phyloP scores from a whole-genome alignment of 306 rosid genomes.

The Sicyos baderoa region DNA sequence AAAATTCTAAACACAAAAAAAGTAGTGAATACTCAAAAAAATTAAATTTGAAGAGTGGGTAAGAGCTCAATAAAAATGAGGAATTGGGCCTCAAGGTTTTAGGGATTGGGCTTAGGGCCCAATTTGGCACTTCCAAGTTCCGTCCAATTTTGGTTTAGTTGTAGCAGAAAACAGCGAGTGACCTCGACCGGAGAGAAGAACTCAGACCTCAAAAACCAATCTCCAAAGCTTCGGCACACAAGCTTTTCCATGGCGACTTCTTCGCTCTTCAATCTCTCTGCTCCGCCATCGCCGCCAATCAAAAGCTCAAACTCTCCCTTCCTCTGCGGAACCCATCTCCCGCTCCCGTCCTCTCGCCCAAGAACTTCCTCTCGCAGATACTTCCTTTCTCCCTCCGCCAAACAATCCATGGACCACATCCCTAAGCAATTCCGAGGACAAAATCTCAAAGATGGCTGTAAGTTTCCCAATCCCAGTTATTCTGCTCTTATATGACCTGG shows the following conservation, averaged over 20 bases:
- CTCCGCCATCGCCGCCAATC: constrained; percentile 26
- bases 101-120: neutral
- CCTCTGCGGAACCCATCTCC: constrained; percentile 43
- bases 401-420: constrained; percentile 50
- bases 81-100: neutral
- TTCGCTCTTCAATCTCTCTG: constrained; percentile 33
- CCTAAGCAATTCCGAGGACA: constrained; percentile 75
- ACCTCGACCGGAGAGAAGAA: constrained; percentile 7
- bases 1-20: too few relatives aligned
- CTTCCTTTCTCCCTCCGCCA: constrained; percentile 33
- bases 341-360: constrained; percentile 16
- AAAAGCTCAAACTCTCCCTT: constrained; percentile 35
- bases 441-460: constrained; percentile 84
- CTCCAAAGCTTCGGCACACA: neutral
- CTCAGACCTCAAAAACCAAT: constrained; percentile 3
- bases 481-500: constrained; percentile 1
- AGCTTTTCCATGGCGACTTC: constrained; percentile 52
- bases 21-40: too few relatives aligned
- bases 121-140: neutral
- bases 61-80: neutral
- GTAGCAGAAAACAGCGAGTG: constrained; percentile 1
- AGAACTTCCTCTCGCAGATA: constrained; percentile 24
- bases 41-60: too few relatives aligned
- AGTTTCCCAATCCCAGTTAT: constrained; percentile 21
- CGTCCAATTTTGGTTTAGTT: neutral